Evolutionary conservation across 2,329 filamentous ascomycete species (phyloP), one percentile per base, ranked within the genome.

Genomic region (Lasiodiplodia sp.): DNA sequence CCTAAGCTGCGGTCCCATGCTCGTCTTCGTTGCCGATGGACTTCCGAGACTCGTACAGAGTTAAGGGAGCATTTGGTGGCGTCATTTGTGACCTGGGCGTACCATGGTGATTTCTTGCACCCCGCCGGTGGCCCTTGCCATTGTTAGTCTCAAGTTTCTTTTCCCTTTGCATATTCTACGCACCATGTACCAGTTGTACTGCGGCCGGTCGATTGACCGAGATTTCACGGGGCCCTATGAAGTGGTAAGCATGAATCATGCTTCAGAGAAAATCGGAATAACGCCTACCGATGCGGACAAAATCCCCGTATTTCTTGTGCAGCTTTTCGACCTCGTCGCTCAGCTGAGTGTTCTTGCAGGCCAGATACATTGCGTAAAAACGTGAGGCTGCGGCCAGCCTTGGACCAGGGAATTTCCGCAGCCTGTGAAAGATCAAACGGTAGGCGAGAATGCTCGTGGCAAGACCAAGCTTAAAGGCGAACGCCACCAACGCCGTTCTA

Each of bases 381-480:
- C 47, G 65, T 2, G 68, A 66, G 11, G 55, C n/a, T 16, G 23
- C 55, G 1, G 63, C 62, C 10, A n/a, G 18, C 8, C 37, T 16
- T 7, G 68, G 68, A 7, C 62, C 63, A 25, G 68, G 63, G 28
- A 69, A 67, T 31, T 76, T 73, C 23, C 58, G 74, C 21, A 82
- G 73, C 6, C 77, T 78, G 62, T 52, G 49, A 14, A 52, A 52
- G 7, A 80, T 76, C 3, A 75, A 66, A 16, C 82, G 77, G 71
- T 83, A 80, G 18, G 79, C 66, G 8, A 75, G 31, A 18, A 82
- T 80, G 69, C 80, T 82, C 6, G 71, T 31, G 10, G 65, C 31
- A 11, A 78, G 62, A 4, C 73, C 70, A 21, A 57, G 68, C 38
- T 63, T 63, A 38, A 63, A 63, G 3, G 25, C 18, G 12, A 7